phyloP scores from a whole-genome alignment of 106 monocot genomes.

The Alisma plantagoaquatica region DNA sequence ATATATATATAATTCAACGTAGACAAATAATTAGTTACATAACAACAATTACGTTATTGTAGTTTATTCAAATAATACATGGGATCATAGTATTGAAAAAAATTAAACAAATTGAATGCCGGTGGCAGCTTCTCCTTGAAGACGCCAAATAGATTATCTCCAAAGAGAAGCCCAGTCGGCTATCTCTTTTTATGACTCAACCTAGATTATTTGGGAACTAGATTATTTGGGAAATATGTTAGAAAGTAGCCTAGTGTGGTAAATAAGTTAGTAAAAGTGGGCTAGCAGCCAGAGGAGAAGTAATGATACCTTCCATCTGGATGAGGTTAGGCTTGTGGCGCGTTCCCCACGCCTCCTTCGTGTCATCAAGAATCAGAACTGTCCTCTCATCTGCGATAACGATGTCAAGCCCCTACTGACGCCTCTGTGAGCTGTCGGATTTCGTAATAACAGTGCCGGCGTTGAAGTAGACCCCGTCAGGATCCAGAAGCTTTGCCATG shows the following conservation, averaged over 20 bases:
- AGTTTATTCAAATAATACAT: no score
- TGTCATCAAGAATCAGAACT: constrained; percentile 87
- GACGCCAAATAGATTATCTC: no score
- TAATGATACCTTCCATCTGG: constrained; percentile 95
- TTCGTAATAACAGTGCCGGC: constrained; percentile 76
- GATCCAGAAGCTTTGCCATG: constrained; percentile 81
- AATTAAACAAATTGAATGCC: no score
- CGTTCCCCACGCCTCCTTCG: constrained; percentile 78
- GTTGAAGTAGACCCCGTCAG: constrained; percentile 47
- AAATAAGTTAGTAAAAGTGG: no score
- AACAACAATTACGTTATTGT: no score
- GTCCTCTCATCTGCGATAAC: constrained; percentile 78
- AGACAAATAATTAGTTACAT: constrained; percentile 42
- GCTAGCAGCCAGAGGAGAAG: constrained; percentile 61
- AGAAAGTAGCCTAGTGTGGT: no score
- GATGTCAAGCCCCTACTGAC: constrained; percentile 93
- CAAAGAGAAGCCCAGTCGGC: no score
- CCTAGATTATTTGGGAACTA: no score
- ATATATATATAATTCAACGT: constrained; percentile 39
- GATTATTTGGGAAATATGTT: no score
- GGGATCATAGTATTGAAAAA: no score
- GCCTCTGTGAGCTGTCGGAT: constrained; percentile 53
- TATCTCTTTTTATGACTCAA: no score
- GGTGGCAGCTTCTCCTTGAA: no score
- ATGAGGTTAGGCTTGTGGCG: constrained; percentile 80